Evolutionary conservation across 2,329 filamentous ascomycete species (phyloP).

Genomic region (Fonsecaea monophora): DNA sequence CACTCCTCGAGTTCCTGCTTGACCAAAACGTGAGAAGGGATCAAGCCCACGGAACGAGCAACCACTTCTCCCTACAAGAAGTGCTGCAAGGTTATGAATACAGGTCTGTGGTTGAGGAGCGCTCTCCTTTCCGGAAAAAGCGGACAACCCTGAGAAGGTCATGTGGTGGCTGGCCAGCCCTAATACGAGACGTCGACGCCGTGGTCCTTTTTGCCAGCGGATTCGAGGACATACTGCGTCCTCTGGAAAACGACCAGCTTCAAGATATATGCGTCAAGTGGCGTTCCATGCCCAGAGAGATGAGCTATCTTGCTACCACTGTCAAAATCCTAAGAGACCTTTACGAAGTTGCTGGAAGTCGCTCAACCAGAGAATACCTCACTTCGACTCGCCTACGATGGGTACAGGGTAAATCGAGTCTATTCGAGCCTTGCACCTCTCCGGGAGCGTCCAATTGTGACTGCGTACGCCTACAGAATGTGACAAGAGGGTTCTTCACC

Average conservation of each 20-base stretch:
- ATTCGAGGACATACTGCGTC: neutral
- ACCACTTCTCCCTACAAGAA: neutral
- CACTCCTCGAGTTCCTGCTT: slow-evolving; percentile 7
- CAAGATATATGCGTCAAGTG: neutral
- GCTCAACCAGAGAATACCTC: neutral
- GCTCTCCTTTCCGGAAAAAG: slow-evolving; percentile 11
- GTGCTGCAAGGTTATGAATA: slow-evolving; percentile 7
- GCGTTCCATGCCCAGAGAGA: neutral
- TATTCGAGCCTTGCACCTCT: slow-evolving; percentile 2
- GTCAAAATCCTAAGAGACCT: slow-evolving; percentile 5
- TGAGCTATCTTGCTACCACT: slow-evolving; percentile 8
- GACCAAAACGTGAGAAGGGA: slow-evolving; percentile 14
- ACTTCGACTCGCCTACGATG: slow-evolving; percentile 28
- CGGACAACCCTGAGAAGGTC: neutral
- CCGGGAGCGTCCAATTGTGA: neutral
- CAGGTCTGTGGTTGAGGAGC: slow-evolving; percentile 12
- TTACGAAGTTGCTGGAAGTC: slow-evolving; percentile 13
- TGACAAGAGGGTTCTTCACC: neutral
- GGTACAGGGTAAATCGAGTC: neutral
- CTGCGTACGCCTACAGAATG: neutral
- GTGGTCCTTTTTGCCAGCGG: slow-evolving; percentile 4
- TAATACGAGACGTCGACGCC: slow-evolving; percentile 10
- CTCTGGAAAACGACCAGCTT: neutral
- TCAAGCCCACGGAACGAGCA: neutral
- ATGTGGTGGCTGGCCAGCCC: slow-evolving; percentile 11